Base-by-base conservation (phyloP, 148 eudicot species). In the Diospyros kaki region DNA sequence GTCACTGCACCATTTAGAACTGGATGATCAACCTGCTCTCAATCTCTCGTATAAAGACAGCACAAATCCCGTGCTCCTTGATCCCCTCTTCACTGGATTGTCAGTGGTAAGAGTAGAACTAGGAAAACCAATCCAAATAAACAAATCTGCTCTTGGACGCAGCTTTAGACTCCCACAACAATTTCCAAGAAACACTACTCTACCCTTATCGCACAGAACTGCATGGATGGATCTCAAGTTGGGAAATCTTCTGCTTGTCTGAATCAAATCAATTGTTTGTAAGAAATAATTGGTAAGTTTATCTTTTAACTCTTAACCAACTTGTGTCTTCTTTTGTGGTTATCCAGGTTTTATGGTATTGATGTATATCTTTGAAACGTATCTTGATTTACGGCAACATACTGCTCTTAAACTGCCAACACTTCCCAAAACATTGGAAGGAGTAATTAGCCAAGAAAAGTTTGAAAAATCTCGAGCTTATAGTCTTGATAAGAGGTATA, bases 381-480 rank as follows among this genome's bases (percentile, higher is more conserved):
- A 95, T 78, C 81, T 95, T 76, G 97, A 92, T 88, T 46, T 86
- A 68, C 84, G 97, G 78, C 97, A 95, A 74, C 97, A 88, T 78
- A 80, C 87, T 83, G 94, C 96, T 75, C 97, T 87, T 72, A 89
- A 88, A 84, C 73, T 90, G 75, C 91, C 88, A 40, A 92, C 86
- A 7, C 96, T 95, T 66, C 98, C 98, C 45, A 95, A 84, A 64
- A 85, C 94, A 14, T 85, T 95, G 86, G 78, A 81, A 69, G 96
- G 90, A 69, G 92, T 95, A 72, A 95, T 95, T 72, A 92, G 98
- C 85, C 88, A 86, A 76, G 96, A 92, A 75, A 95, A 95, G 80
- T 95, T 95, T 75, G 91, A 90, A 82, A 95, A 95, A 44, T 89
- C 98, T 65, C 85, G 97, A 73, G 97, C 97, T 59, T 95, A 95